These are phyloP conservation scores for Pythium aquatile DNA, from an alignment of 352 stramenopile species.

Conservation along the genomic window DNA sequence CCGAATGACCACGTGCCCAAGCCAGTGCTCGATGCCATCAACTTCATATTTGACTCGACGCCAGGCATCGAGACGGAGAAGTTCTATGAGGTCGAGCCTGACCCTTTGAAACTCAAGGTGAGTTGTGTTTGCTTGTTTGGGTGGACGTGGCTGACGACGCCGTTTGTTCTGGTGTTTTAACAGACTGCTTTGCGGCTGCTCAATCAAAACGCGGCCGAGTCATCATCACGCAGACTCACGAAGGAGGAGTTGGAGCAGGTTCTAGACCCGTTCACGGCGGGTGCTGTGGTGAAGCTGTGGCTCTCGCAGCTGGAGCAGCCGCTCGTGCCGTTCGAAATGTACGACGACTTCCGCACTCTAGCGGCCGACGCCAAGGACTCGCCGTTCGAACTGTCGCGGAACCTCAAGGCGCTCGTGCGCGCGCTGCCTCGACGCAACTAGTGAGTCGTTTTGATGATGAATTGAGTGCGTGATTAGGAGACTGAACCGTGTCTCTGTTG, in stretches of 20 bases:
- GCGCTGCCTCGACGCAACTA: conserved; percentile 62
- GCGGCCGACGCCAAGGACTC: conserved; percentile 38
- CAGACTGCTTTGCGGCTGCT: conserved; percentile 54
- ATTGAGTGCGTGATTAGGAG: neutral
- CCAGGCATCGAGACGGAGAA: conserved; percentile 71
- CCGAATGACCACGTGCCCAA: conserved; percentile 52
- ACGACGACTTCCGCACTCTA: conserved; percentile 50
- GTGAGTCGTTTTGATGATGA: conserved; percentile 32
- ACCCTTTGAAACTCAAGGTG: conserved; percentile 56
- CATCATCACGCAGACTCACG: conserved; percentile 40
- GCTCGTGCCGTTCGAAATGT: conserved; percentile 64
- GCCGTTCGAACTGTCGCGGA: conserved; percentile 52
- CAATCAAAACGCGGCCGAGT: conserved; percentile 49
- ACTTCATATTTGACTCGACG: conserved; percentile 83
- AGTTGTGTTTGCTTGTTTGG: neutral
- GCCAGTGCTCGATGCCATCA: conserved; percentile 57
- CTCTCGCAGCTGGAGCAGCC: conserved; percentile 65
- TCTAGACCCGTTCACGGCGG: conserved; percentile 57
- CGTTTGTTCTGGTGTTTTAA: neutral
- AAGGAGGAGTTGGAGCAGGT: conserved; percentile 61
- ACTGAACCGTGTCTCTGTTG: neutral
- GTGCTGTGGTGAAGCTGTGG: conserved; percentile 62
- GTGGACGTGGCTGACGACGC: neutral
- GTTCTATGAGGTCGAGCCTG: conserved; percentile 67
- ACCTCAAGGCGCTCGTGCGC: conserved; percentile 59